Conservation (phyloP, 768 basidiomycete species). For the Lentinula lateritia region DNA sequence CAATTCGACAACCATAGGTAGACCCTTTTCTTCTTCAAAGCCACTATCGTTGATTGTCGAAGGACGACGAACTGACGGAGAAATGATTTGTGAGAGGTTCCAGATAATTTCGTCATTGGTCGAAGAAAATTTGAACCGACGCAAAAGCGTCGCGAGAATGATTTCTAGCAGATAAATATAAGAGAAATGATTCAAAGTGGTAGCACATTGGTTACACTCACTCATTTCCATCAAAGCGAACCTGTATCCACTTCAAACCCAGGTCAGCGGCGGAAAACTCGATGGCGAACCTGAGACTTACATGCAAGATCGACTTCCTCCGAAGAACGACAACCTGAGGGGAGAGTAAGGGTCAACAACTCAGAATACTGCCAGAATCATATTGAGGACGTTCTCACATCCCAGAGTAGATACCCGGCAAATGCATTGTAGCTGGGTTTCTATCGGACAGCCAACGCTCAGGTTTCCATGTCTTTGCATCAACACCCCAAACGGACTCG, state of each 20-base stretch:
- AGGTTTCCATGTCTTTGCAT: conserved; percentile 45
- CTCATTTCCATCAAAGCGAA: conserved; percentile 56
- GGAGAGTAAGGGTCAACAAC: neutral
- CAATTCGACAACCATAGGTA: conserved; percentile 25
- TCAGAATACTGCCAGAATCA: neutral
- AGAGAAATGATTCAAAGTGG: neutral
- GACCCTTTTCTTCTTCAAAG: conserved; percentile 24
- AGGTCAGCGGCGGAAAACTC: neutral
- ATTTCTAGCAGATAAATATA: conserved; percentile 25
- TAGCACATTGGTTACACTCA: conserved; percentile 18
- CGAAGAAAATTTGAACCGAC: conserved; percentile 26
- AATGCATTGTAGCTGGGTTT: conserved; percentile 17
- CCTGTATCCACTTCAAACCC: conserved; percentile 36
- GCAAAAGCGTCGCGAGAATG: conserved; percentile 30
- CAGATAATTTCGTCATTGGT: conserved; percentile 35
- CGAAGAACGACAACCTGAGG: conserved; percentile 50
- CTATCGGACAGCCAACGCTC: conserved; percentile 39
- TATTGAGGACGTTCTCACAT: conserved; percentile 29
- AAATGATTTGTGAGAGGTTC: conserved; percentile 45
- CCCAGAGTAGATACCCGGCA: conserved; percentile 46
- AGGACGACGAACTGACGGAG: conserved; percentile 29
- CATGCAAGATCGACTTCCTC: conserved; percentile 51
- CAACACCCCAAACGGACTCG: conserved; percentile 46
- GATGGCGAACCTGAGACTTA: conserved; percentile 16
- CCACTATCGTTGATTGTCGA: conserved; percentile 8